These are phyloP conservation scores for Irineochytrium annulatum DNA, from an alignment of 192 early-diverging fungal species.

Conservation along the genomic window DNA sequence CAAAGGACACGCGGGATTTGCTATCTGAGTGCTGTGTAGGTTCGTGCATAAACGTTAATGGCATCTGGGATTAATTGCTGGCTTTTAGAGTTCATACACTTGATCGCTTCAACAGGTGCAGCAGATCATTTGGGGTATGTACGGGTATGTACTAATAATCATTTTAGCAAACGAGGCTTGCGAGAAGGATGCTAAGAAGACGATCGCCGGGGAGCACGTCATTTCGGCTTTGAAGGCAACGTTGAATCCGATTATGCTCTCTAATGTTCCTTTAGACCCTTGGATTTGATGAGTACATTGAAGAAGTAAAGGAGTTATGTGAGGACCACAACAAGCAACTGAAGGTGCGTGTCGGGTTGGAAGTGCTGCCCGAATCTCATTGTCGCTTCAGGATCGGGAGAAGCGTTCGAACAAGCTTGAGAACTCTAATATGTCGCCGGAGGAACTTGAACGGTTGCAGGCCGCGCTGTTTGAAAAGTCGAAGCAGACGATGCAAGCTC, in stretches of 20 bases:
- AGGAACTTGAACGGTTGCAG: constrained; percentile 79
- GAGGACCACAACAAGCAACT: constrained; percentile 85
- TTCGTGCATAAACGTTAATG: constrained; percentile 34
- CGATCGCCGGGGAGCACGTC: constrained; percentile 96
- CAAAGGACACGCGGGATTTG: constrained; percentile 95
- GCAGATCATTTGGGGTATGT: background rate
- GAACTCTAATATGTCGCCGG: constrained; percentile 75
- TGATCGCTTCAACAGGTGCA: constrained; percentile 77
- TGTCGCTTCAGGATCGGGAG: constrained; percentile 69
- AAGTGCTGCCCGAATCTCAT: background rate
- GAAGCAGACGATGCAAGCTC: constrained; percentile 35
- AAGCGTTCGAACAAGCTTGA: constrained; percentile 73
- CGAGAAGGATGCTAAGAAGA: constrained; percentile 95
- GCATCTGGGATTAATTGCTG: background rate
- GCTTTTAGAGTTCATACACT: constrained; percentile 84
- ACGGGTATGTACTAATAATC: background rate
- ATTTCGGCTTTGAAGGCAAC: constrained; percentile 74
- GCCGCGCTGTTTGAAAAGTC: constrained; percentile 88
- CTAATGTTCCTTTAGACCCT: constrained; percentile 47
- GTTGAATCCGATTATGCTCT: background rate
- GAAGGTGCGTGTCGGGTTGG: constrained; percentile 48
- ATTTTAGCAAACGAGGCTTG: constrained; percentile 84
- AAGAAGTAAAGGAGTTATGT: constrained; percentile 81
- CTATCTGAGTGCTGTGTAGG: constrained; percentile 94
- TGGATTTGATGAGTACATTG: constrained; percentile 89